Conservation (phyloP, 352 stramenopile genomes). For the Aphanomyces cochlioides region DNA sequence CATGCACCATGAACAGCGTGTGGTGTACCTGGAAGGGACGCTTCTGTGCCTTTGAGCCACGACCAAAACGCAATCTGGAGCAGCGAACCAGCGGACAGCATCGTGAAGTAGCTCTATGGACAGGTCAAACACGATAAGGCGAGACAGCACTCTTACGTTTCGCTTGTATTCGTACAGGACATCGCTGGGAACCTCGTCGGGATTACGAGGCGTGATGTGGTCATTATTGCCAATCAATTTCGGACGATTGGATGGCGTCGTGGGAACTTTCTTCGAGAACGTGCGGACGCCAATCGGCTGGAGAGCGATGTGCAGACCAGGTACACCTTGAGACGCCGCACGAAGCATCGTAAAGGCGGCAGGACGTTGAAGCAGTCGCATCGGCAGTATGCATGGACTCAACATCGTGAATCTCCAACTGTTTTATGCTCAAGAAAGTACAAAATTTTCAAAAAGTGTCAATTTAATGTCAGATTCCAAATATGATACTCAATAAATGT, state of each 20-base stretch:
- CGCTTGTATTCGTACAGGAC: constrained; percentile 79
- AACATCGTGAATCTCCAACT: background rate
- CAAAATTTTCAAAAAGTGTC: too few species aligned
- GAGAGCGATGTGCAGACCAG: too few species aligned
- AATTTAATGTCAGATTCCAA: constrained; percentile 1
- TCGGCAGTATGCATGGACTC: background rate
- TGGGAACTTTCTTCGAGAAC: constrained; percentile 23
- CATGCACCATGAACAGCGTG: background rate
- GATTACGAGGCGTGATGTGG: constrained; percentile 48
- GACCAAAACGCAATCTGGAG: constrained; percentile 83
- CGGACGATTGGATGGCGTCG: constrained; percentile 55
- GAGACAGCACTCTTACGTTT: constrained; percentile 45
- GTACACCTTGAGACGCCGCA: too few species aligned
- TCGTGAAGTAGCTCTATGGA: constrained; percentile 70
- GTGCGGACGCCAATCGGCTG: background rate
- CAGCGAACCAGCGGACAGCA: constrained; percentile 70
- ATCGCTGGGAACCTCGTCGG: constrained; percentile 40
- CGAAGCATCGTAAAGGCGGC: too few species aligned
- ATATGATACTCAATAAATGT: background rate
- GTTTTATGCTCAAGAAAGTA: background rate
- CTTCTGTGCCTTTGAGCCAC: constrained; percentile 85
- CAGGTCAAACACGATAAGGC: background rate
- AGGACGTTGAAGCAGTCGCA: background rate
- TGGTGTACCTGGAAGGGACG: constrained; percentile 35
- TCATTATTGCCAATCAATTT: constrained; percentile 71